Evolutionary conservation across 2,329 filamentous ascomycete species (phyloP), one percentile per base, ranked within the genome.

Genomic region (Tolypocladium nubicola): DNA sequence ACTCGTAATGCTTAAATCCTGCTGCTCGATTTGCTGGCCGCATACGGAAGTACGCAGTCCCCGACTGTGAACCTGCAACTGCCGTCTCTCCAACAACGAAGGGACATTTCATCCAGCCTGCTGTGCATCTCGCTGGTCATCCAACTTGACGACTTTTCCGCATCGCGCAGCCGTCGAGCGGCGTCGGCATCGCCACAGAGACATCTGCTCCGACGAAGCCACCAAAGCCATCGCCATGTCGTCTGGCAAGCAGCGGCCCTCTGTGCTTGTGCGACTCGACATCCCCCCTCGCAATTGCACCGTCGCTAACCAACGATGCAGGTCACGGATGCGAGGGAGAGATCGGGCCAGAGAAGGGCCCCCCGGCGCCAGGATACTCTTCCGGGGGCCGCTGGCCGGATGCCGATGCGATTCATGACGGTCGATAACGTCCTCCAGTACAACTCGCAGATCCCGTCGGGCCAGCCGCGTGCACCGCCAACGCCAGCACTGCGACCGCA

Each of bases 361-460:
- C 62, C 70, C 9, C 66, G 69, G 43, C 71, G 72, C 7, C 70
- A 70, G 38, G 70, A 70, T 35, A 69, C 70, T 5, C 62, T 61
- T 41, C 58, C 68, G 40, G 67, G 65, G 2, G 61, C 66, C 11
- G 64, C 66, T 3, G 66, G 65, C 21, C 71, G 69, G 19, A 65
- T 69, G 63, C 77, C 80, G 63, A 92, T 84, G 77, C 88, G 84
- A 65, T 89, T 89, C 71, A 90, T 97, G 69, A 86, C 85, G 1
- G 93, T 99, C 71, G 94, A 99, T 75, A 96, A 93, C 69, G 89
- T 97, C 62, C 84, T 99, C 6, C 91, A 96, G 70, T 90, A 96
- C 75, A 88, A 91, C 59, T 94, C 90, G 54, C 92, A 97, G 68
- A 94, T 99, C 45, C 94, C 94, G 1, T 97, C 94, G 0, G 92